These are phyloP conservation scores for Durio zibethinus DNA, from an alignment of 345 rosid genomes.

Conservation along the genomic window DNA sequence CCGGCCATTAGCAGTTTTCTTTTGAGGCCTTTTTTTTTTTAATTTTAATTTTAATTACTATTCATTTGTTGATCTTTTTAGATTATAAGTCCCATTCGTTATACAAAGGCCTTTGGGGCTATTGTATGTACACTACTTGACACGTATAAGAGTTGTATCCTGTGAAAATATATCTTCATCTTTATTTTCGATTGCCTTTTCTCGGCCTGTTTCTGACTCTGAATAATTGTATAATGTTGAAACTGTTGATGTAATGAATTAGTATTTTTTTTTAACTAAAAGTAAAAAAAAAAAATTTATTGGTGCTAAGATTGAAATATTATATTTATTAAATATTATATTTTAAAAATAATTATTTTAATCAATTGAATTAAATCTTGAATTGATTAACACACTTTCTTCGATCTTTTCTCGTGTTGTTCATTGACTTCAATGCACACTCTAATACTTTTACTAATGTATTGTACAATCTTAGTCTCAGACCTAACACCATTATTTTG, in stretches of 20 bases:
- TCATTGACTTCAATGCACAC: not conserved
- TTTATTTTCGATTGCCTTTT: not conserved
- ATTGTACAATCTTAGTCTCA: not conserved
- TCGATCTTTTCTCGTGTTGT: not conserved
- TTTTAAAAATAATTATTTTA: too few species aligned
- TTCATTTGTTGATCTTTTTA: conserved; percentile 26
- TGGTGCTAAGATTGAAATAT: too few species aligned
- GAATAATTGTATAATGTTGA: not conserved
- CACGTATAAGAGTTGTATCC: not conserved
- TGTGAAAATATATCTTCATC: not conserved
- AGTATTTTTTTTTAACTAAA: too few species aligned
- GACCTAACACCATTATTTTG: not conserved
- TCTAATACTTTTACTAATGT: not conserved
- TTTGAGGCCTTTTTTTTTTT: not conserved
- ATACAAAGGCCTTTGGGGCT: conserved; percentile 28
- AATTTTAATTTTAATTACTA: not conserved
- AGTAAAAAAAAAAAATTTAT: too few species aligned
- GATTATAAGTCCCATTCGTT: conserved; percentile 28
- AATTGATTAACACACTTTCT: not conserved
- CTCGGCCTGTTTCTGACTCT: not conserved
- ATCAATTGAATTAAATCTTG: too few species aligned
- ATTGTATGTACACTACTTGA: conserved; percentile 37
- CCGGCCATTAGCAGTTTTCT: conserved; percentile 24
- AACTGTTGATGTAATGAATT: not conserved
- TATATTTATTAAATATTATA: too few species aligned